Conservation (phyloP, 2,329 filamentous ascomycete genomes). For the Orbilia brochopaga region DNA sequence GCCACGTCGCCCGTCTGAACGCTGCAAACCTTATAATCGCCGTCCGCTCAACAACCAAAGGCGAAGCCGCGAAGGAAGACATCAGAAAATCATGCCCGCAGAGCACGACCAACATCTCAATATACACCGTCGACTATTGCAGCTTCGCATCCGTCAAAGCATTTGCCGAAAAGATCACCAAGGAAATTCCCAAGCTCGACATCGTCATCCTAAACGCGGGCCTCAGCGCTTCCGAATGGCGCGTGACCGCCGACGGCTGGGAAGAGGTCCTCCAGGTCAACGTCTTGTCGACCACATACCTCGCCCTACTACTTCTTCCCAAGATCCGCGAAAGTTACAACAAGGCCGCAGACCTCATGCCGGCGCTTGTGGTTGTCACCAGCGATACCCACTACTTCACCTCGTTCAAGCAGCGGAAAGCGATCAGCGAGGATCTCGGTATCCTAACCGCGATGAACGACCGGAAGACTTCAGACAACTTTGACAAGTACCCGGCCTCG, state of each 20-base stretch:
- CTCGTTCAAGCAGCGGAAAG: constrained; percentile 32
- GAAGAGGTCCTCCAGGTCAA: constrained; percentile 67
- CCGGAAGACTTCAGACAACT: constrained; percentile 7
- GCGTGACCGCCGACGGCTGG: constrained; percentile 59
- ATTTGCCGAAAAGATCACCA: constrained; percentile 59
- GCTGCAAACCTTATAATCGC: constrained; percentile 59
- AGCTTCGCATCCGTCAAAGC: constrained; percentile 60
- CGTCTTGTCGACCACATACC: constrained; percentile 64
- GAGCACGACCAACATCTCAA: constrained; percentile 52
- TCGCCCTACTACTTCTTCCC: constrained; percentile 64
- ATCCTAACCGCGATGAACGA: constrained; percentile 51
- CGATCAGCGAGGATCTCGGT: constrained; percentile 14
- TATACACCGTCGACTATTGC: constrained; percentile 59
- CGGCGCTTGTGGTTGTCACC: constrained; percentile 57
- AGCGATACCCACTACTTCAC: constrained; percentile 58
- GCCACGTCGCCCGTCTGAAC: constrained; percentile 58
- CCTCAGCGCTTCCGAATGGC: constrained; percentile 27
- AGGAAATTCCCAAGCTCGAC: constrained; percentile 59
- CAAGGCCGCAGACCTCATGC: constrained; percentile 57
- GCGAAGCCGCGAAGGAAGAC: constrained; percentile 58
- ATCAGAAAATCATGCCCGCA: constrained; percentile 55
- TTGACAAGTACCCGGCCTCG: constrained; percentile 44
- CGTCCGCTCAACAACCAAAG: constrained; percentile 59
- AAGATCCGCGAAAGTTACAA: constrained; percentile 54
- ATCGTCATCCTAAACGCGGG: constrained; percentile 53